A percentile compares a stretch with the other conserved stretches of the same genome.
Conservation (phyloP, 345 rosid species). For the Combretum micranthum region DNA sequence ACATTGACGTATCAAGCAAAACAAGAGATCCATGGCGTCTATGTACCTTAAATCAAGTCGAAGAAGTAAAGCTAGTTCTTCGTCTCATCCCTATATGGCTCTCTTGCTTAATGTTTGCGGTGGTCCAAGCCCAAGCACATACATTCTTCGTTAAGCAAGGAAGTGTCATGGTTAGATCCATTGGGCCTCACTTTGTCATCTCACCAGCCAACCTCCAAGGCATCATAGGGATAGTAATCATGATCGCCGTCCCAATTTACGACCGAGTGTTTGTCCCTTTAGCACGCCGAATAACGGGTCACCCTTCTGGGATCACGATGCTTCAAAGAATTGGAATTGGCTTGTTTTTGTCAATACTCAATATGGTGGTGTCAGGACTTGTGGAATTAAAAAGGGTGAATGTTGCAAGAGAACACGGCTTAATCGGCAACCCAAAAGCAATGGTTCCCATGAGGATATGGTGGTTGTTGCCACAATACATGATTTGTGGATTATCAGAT, state of each 20-base stretch:
- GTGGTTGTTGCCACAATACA: conserved; percentile 87
- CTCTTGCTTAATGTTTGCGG: conserved; percentile 70
- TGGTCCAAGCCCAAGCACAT: conserved; percentile 52
- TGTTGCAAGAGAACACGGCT: conserved; percentile 43
- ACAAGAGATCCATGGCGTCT: conserved; percentile 68
- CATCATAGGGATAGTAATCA: conserved; percentile 61
- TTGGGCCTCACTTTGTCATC: conserved; percentile 39
- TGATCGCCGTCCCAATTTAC: conserved; percentile 47
- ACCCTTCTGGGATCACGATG: conserved; percentile 64
- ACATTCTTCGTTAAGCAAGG: conserved; percentile 88
- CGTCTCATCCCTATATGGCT: conserved; percentile 77
- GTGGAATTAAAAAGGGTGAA: conserved; percentile 61
- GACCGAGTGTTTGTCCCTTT: conserved; percentile 62
- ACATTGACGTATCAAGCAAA: conserved; percentile 29
- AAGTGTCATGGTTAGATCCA: conserved; percentile 54
- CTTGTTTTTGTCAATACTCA: conserved; percentile 45
- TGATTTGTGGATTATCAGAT: conserved; percentile 51
- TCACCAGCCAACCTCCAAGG: conserved; percentile 80
- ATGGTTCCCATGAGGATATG: conserved; percentile 61
- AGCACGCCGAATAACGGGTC: conserved; percentile 49
- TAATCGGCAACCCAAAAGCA: conserved; percentile 42
- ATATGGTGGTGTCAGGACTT: conserved; percentile 52
- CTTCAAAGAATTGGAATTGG: conserved; percentile 82
- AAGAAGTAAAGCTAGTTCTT: conserved; percentile 71
- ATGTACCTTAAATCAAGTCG: conserved; percentile 74